phyloP scores from a whole-genome alignment of 2,329 filamentous ascomycete species.

The Phialophora expanda region DNA sequence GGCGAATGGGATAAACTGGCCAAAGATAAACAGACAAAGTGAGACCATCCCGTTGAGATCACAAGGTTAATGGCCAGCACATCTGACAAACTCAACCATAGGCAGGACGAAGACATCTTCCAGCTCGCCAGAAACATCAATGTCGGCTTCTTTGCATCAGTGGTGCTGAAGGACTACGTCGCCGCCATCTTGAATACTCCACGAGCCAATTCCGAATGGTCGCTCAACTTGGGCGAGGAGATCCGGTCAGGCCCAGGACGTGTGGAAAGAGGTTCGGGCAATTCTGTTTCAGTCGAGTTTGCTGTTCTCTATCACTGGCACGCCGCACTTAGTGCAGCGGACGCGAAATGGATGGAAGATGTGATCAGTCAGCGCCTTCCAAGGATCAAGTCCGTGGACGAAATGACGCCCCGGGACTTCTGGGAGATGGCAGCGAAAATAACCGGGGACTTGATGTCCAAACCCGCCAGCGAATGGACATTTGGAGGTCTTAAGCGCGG shows the following conservation, averaged over 20 bases:
- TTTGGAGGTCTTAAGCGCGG: slow-evolving; percentile 51
- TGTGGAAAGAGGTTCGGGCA: slow-evolving; percentile 52
- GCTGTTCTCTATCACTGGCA: slow-evolving; percentile 57
- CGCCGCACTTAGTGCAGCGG: slow-evolving; percentile 52
- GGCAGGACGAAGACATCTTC: slow-evolving; percentile 58
- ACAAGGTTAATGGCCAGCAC: slow-evolving; percentile 31
- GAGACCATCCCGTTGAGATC: not conserved
- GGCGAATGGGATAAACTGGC: slow-evolving; percentile 45
- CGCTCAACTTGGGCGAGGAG: slow-evolving; percentile 53
- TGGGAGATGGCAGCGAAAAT: slow-evolving; percentile 49
- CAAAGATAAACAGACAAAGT: slow-evolving; percentile 8
- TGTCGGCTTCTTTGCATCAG: slow-evolving; percentile 54
- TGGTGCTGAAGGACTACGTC: slow-evolving; percentile 55
- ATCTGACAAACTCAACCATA: slow-evolving; percentile 46
- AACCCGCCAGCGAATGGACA: slow-evolving; percentile 49
- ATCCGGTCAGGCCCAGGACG: slow-evolving; percentile 51
- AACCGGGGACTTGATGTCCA: slow-evolving; percentile 46
- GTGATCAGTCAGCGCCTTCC: slow-evolving; percentile 46
- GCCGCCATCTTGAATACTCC: slow-evolving; percentile 55
- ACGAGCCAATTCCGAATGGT: slow-evolving; percentile 54
- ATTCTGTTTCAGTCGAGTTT: slow-evolving; percentile 55
- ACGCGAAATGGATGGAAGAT: slow-evolving; percentile 55
- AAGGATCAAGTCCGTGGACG: slow-evolving; percentile 51
- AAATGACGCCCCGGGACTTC: slow-evolving; percentile 52
- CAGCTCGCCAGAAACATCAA: slow-evolving; percentile 55